Base-by-base conservation (phyloP, 192 early-diverging fungal genomes). In the Mortierella antarctica region DNA sequence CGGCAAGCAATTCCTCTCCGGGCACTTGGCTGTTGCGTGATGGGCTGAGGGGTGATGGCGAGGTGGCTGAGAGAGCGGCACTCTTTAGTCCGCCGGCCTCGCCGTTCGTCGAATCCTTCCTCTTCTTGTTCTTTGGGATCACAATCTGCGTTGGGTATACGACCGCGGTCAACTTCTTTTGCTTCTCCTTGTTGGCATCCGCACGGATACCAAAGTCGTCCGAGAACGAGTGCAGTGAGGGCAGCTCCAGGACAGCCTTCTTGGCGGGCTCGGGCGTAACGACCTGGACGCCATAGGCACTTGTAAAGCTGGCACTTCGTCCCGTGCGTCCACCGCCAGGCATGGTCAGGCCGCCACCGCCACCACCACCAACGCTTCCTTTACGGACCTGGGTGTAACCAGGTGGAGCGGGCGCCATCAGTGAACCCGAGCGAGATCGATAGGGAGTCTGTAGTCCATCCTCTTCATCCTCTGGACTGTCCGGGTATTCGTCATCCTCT, bases 81-180 rank as follows among this genome's bases (percentile, higher is more conserved):
- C 64, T 74, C 50, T 21, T 65, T 49, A 41, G 21, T 17, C 57
- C 70, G 15, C 62, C 60, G 1, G 39, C 20, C 14, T 53, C 63
- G 7, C 56, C 50, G 7, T 9, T 17, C 17, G 49, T 47, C 7
- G 58, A 67, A 21, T 74, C 70, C 54, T 55, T 57, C 6, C 52
- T 46, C 69, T 70, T 71, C 70, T 68, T 72, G 55, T 49, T 57
- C 70, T 80, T 80, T 1, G 77, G 70, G 31, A 72, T 72, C 46
- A 80, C 70, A 62, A 80, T 71, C 65, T 80, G 70, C 0, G 77
- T 72, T 21, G 77, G 77, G 49, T 80, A 80, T n/a, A 80, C 70
- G 11, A 80, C 77, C 0, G 77, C 77, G 4, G 65, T 80, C 47
- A 80, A 4, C 15, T 61, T 71, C 42, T 67, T 71, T 21, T 80